A percentile compares a stretch with the other conserved stretches of the same genome.
Evolutionary conservation across 176 grass and related monocot genomes (phyloP).

Genomic region (Chrysopogon serrulatus): DNA sequence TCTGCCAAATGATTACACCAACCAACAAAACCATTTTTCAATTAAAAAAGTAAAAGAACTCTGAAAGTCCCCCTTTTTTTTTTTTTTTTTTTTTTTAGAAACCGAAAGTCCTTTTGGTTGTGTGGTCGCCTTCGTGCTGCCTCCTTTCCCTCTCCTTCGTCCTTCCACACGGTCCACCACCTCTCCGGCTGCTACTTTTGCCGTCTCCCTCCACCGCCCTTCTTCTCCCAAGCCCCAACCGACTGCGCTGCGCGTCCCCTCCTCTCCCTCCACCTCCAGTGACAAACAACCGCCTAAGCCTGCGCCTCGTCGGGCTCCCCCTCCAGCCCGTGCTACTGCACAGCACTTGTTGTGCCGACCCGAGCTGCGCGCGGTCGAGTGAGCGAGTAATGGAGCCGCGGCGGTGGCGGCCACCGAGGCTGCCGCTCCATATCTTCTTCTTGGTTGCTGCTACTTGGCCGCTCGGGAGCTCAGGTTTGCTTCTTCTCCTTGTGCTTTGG

Average conservation of each 20-base stretch:
- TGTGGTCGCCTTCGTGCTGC: constrained; percentile 44
- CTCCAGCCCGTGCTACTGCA: neutral
- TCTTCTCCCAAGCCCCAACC: constrained; percentile 22
- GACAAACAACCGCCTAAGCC: neutral
- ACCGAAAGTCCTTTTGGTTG: too few relatives aligned
- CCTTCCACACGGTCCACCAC: constrained; percentile 16
- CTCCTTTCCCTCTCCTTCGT: constrained; percentile 9
- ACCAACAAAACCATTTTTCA: neutral
- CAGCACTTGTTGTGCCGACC: neutral
- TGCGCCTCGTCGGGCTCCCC: neutral
- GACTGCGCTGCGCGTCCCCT: constrained; percentile 17
- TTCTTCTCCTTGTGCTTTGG: neutral
- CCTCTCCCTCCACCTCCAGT: neutral
- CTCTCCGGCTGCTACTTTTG: constrained; percentile 38
- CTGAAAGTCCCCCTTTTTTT: constrained; percentile 17
- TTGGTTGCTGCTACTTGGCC: constrained; percentile 15
- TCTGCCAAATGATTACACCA: constrained; percentile 27
- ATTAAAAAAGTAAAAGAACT: neutral
- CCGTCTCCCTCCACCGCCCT: constrained; percentile 25
- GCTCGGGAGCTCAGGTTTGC: constrained; percentile 22
- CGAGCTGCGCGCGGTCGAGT: neutral
- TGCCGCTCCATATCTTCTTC: constrained; percentile 18
- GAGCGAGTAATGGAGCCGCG: constrained; percentile 15
- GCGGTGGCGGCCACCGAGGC: neutral
- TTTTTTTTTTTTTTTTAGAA: too few relatives aligned